A percentile compares a stretch with the other conserved stretches of the same genome.
These are phyloP conservation scores for Xylaria bambusicola DNA, from an alignment of 495 filamentous ascomycete genomes.

Conservation along the genomic window DNA sequence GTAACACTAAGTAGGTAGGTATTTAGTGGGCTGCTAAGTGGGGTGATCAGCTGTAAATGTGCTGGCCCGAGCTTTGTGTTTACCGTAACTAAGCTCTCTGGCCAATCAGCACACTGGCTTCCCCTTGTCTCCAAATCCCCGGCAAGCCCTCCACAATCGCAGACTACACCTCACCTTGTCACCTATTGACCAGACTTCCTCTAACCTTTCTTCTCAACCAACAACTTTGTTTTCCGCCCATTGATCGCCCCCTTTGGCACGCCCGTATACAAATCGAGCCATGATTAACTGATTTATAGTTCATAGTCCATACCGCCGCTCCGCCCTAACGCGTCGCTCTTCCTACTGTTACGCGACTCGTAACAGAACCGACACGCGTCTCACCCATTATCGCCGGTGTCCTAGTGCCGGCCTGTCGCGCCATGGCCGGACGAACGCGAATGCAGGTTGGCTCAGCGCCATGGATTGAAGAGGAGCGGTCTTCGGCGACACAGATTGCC, in stretches of 20 bases:
- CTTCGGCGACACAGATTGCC: constrained; percentile 50
- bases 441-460: constrained; percentile 56
- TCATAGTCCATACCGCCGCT: constrained; percentile 7
- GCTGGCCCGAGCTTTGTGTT: constrained; percentile 21
- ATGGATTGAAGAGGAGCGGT: constrained; percentile 57
- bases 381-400: constrained; percentile 41
- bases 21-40: too few relatives aligned
- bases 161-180: constrained; percentile 5
- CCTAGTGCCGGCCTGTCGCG: constrained; percentile 46
- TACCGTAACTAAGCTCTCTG: constrained; percentile 2
- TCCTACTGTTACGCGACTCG: constrained; percentile 23
- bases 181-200: not conserved
- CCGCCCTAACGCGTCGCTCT: not conserved
- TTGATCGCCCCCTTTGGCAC: not conserved
- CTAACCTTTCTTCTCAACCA: not conserved
- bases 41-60: too few relatives aligned
- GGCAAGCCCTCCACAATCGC: not conserved
- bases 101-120: not conserved
- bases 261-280: constrained; percentile 7
- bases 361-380: constrained; percentile 28
- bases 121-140: not conserved
- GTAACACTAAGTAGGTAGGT: too few relatives aligned
- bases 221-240: constrained; percentile 1
- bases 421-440: constrained; percentile 54
- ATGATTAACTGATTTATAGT: constrained; percentile 29